phyloP scores from a whole-genome alignment of 1,139 yeast species.

The Saccharomyces hybrid region DNA sequence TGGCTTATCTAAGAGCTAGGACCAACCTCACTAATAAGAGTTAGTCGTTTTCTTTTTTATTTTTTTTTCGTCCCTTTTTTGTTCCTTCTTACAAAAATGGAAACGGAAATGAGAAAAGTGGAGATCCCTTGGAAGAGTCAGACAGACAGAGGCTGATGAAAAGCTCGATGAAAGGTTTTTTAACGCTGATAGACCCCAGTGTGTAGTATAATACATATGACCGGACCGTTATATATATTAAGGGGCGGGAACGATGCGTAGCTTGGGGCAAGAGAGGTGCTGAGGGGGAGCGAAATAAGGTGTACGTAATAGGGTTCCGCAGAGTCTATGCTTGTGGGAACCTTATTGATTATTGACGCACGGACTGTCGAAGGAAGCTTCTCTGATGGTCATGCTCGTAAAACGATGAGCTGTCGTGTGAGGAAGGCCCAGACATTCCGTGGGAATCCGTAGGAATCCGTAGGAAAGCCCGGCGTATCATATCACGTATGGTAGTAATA shows the following conservation, averaged over 20 bases:
- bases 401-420: too few species aligned
- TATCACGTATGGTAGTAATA: too few species aligned
- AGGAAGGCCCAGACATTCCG: too few species aligned
- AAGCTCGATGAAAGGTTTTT: neutral
- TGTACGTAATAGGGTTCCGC: neutral
- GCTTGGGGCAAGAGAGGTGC: neutral
- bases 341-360: neutral
- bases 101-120: neutral
- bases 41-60: neutral
- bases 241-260: neutral
- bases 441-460: too few species aligned
- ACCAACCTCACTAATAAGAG: neutral
- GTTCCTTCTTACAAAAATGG: neutral
- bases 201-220: neutral
- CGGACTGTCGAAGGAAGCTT: neutral
- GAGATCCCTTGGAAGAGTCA: constrained; percentile 1
- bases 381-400: too few species aligned
- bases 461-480: too few species aligned
- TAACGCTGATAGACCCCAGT: neutral
- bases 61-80: neutral
- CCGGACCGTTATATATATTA: neutral
- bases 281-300: neutral
- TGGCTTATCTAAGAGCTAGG: neutral
- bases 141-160: neutral
- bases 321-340: neutral